These are phyloP conservation scores for Sarcomyxa edulis DNA, from an alignment of 768 basidiomycete species.

Conservation along the genomic window DNA sequence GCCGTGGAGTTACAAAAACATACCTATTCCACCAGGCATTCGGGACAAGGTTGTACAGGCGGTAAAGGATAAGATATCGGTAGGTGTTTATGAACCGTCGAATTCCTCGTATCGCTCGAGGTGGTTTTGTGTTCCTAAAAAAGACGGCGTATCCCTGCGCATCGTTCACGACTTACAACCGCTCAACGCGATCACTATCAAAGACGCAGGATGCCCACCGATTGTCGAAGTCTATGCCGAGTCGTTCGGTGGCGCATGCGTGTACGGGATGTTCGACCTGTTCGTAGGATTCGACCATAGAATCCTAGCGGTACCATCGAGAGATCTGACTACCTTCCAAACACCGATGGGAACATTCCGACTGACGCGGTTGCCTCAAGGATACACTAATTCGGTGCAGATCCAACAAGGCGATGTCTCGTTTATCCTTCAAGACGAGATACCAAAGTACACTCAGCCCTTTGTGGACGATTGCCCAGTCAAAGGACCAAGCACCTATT, in stretches of 20 bases:
- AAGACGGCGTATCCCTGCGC: conserved; percentile 26
- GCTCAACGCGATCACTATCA: conserved; percentile 30
- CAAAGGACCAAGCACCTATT: conserved; percentile 25
- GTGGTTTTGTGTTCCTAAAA: conserved; percentile 37
- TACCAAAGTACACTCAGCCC: conserved; percentile 26
- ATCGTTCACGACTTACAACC: conserved; percentile 32
- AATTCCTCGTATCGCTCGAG: conserved; percentile 30
- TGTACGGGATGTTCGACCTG: conserved; percentile 26
- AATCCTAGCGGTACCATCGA: conserved; percentile 18
- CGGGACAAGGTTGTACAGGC: conserved; percentile 24
- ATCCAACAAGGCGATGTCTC: conserved; percentile 35
- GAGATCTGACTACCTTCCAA: conserved; percentile 36
- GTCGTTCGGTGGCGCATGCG: conserved; percentile 24
- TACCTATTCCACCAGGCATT: conserved; percentile 26
- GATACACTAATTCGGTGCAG: conserved; percentile 29
- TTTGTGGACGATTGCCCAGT: conserved; percentile 36
- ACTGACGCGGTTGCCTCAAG: conserved; percentile 31
- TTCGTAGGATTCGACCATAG: conserved; percentile 32
- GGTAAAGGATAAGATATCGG: conserved; percentile 26
- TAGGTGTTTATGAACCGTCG: conserved; percentile 34
- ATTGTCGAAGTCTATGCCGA: conserved; percentile 25
- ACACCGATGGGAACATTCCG: conserved; percentile 23
- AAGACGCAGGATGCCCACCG: conserved; percentile 29
- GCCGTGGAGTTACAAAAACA: conserved; percentile 24
- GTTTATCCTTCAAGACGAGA: conserved; percentile 31